Evolutionary conservation across 2,329 filamentous ascomycete species (phyloP).

Genomic region (Arthrinium puccinioides): DNA sequence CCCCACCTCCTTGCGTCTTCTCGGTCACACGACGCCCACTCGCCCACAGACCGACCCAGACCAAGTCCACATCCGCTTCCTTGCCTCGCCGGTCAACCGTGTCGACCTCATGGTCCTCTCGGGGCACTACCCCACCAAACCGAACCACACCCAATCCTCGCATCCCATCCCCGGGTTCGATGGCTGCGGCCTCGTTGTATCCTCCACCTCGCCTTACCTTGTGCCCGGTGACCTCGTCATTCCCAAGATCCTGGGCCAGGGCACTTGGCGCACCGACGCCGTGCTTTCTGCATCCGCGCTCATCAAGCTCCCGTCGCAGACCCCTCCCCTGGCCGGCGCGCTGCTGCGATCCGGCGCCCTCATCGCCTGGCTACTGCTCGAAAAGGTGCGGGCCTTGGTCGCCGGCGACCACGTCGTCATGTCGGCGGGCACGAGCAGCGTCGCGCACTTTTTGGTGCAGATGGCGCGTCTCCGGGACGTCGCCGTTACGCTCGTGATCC

Average conservation of each 20-base stretch:
- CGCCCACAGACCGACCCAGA: background rate
- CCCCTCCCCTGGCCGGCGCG: constrained; percentile 8
- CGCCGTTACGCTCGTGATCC: background rate
- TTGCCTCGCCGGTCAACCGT: constrained; percentile 15
- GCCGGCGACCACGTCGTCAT: constrained; percentile 12
- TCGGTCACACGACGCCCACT: background rate
- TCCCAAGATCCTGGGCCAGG: constrained; percentile 7
- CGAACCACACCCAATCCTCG: constrained; percentile 6
- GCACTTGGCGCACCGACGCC: constrained; percentile 15
- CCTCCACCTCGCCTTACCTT: constrained; percentile 2
- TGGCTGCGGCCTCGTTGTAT: constrained; percentile 8
- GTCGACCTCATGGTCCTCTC: constrained; percentile 14
- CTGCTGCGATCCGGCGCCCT: constrained; percentile 11
- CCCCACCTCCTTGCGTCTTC: background rate
- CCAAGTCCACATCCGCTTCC: constrained; percentile 10
- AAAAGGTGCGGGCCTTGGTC: constrained; percentile 11
- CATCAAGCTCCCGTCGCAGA: constrained; percentile 2
- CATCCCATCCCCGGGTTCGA: constrained; percentile 13
- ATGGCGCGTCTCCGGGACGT: constrained; percentile 1
- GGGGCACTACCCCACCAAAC: constrained; percentile 14
- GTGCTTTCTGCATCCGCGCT: constrained; percentile 9
- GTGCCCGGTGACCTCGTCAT: constrained; percentile 7
- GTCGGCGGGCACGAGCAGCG: constrained; percentile 6
- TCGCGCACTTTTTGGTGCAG: constrained; percentile 6
- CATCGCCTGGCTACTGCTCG: constrained; percentile 15